Evolutionary conservation across 78 protist species (phyloP).

Genomic region (Corallochytrium limacisporum): DNA sequence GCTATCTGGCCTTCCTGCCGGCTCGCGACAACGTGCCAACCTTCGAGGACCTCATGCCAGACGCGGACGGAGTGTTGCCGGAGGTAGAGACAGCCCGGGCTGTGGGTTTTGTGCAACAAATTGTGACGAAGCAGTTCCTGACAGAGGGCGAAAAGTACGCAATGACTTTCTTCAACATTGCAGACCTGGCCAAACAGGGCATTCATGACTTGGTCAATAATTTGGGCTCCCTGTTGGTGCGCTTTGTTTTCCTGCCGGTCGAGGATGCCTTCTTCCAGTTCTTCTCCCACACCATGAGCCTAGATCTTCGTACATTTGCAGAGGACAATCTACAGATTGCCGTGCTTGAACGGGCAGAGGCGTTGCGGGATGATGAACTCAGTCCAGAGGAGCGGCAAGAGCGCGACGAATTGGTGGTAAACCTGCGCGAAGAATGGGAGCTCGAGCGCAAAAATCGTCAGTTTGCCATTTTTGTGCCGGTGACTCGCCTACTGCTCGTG

Average conservation of each 20-base stretch:
- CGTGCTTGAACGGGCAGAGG: no score
- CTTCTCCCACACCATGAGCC: background rate
- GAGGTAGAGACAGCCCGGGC: background rate
- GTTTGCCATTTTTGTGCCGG: background rate
- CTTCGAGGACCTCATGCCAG: no score
- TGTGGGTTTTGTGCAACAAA: background rate
- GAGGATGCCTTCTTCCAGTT: background rate
- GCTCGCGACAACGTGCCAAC: no score
- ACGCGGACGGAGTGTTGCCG: background rate
- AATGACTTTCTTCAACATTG: background rate
- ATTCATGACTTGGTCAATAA: background rate
- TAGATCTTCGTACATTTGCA: background rate
- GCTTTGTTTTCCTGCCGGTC: background rate
- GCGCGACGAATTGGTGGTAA: no score
- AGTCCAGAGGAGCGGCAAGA: no score
- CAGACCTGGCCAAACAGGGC: background rate
- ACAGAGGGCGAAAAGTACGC: background rate
- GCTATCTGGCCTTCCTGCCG: no score
- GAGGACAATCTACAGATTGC: no score
- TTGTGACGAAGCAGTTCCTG: background rate
- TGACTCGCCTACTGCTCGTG: background rate
- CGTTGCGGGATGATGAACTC: no score
- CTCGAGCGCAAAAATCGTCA: no score
- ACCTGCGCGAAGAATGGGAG: no score
- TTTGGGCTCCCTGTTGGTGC: background rate